Base-by-base conservation (phyloP, 2,329 filamentous ascomycete species). In the Sporothrix brasiliensis region DNA sequence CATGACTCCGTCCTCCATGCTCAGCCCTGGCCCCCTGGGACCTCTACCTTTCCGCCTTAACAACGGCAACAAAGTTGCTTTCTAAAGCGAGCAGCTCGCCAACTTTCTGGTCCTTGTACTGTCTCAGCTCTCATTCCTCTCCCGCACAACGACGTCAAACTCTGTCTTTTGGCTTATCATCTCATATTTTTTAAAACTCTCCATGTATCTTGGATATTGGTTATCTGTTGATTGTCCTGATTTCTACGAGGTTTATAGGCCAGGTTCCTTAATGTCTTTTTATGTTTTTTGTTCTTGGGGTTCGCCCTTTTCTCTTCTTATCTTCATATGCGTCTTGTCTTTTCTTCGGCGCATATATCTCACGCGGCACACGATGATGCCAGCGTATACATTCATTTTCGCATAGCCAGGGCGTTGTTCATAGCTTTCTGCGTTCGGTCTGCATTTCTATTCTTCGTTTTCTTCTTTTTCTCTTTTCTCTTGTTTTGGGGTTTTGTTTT, bases 1-100 rank as follows among this genome's bases (percentile, higher is more conserved):
- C 30, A 74, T 77, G 68, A 77, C 77, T 16, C 77, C 78, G 4
- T 75, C 72, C 39, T 78, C 77, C 9, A 76, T 76, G 58, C 69
- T 78, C 4, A 78, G 76, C 70, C 76, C 76, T 0, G 75, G 75
- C 0, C 68, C 74, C 11, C 60, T 75, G 5, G 74, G 73, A 1
- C 73, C 74, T 39, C 69, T 78, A 58, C 75, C 76, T 1, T 74
- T 79, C 10, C 73, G 78, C 54, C 74, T 78, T n/a, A 75, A 76
- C 58, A 76, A 75, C 67, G 75, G 76, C 67, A 74, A 72, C 70
- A 77, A 78, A 69, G 77, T 75, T 52, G 76, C 75, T 3, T 77
- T 76, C 47, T 78, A 50, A 70, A 5, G 30, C 24, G 27, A 30
- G 44, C 44, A 49, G 13, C 14, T 16, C 1, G 10, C 1, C 44